Percentiles rank a stretch among this genome's conserved stretches.
phyloP scores from a whole-genome alignment of 257 asterid genomes.

The Ajuga chamaepitys region DNA sequence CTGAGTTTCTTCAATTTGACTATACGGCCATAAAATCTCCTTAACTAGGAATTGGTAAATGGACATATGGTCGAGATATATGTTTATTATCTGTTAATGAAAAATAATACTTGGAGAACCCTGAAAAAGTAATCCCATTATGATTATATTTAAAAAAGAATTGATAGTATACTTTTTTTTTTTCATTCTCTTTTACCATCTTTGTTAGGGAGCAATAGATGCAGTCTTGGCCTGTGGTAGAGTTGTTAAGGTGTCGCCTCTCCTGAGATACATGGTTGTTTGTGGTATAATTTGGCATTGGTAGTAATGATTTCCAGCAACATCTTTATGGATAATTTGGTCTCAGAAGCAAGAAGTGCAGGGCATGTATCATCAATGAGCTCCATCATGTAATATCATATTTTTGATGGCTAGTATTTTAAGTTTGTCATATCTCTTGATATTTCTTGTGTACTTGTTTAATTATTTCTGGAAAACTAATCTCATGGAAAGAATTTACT shows the following conservation, averaged over 20 bases:
- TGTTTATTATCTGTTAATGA: not conserved
- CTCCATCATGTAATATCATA: not conserved
- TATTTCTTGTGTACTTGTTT: not conserved
- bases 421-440: not conserved
- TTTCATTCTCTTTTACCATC: not conserved
- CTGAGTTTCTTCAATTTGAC: not conserved
- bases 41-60: not conserved
- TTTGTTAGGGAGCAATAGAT: not conserved
- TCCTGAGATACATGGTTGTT: conserved; percentile 1
- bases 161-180: too few relatives aligned
- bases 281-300: not conserved
- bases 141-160: too few relatives aligned
- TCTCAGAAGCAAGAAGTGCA: not conserved
- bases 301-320: not conserved
- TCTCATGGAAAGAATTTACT: conserved; percentile 2
- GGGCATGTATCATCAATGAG: not conserved
- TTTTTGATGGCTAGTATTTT: not conserved
- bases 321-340: not conserved
- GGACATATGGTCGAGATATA: not conserved
- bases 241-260: not conserved
- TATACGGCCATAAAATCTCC: not conserved
- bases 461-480: not conserved
- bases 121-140: not conserved
- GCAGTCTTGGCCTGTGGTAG: not conserved
- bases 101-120: too few relatives aligned